Conservation (phyloP, 2,329 filamentous ascomycete species). For the Aureobasidium sp. region DNA sequence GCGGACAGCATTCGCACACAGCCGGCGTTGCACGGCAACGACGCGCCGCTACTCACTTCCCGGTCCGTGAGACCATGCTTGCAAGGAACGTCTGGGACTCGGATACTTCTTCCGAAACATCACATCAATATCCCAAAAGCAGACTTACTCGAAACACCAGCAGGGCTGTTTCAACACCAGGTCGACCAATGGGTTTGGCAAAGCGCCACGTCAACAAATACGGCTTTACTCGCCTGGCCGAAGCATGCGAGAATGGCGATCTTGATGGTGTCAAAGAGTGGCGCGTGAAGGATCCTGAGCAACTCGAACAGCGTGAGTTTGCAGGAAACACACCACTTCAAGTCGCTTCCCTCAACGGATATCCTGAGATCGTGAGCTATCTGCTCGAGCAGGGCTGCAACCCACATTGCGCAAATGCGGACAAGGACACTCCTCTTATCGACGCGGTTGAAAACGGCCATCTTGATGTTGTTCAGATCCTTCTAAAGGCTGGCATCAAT, state of each 20-base stretch:
- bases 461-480: constrained; percentile 72
- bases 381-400: constrained; percentile 78
- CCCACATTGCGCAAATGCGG: constrained; percentile 67
- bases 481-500: constrained; percentile 82
- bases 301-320: constrained; percentile 83
- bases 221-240: constrained; percentile 81
- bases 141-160: constrained; percentile 43
- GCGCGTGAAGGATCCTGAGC: constrained; percentile 70
- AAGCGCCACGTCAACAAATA: constrained; percentile 89
- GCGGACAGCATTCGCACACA: constrained; percentile 1
- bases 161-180: constrained; percentile 45
- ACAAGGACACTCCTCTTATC: constrained; percentile 79
- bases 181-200: constrained; percentile 49
- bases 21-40: constrained; percentile 18
- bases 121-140: constrained; percentile 52
- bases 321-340: constrained; percentile 95
- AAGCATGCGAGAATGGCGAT: constrained; percentile 79
- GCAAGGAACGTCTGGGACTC: constrained; percentile 47
- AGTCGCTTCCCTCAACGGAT: constrained; percentile 81
- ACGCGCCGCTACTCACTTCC: constrained; percentile 43
- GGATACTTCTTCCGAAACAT: constrained; percentile 38
- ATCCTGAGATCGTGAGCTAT: constrained; percentile 77
- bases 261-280: constrained; percentile 68
- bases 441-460: constrained; percentile 97
- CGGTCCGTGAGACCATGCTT: constrained; percentile 22